Base-by-base conservation (phyloP, 805 yeast genomes). In the Saturnispora halmiae region DNA sequence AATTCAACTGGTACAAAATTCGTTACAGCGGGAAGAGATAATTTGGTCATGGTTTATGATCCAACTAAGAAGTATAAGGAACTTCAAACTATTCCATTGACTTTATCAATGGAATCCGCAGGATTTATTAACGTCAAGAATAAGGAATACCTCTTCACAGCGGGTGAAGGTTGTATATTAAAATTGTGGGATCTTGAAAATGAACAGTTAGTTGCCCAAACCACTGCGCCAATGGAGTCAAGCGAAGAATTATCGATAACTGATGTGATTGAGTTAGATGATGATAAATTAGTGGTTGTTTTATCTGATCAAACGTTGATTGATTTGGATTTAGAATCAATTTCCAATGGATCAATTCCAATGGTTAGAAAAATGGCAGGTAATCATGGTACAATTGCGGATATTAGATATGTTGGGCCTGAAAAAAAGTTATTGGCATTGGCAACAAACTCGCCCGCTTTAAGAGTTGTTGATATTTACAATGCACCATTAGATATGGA, bases 341-440 rank as follows among this genome's bases (percentile, higher is more conserved):
- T 51, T 3, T 48, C 63, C 13, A 54, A 57, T 28, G 52, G 55
- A 4, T 51, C 52, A 4, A 56, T 82, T n/a, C 68, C 70, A 15
- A 55, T 72, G 2, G 51, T 59, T 6, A 66, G 77, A 41, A 70
- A 75, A 31, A 68, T 87, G 50, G 92, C 96, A 1, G 96, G 96
- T 50, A 87, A 87, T 59, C 95, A 90, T 61, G 97, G 96, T 43
- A 90, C 92, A 20, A 79, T 92, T 52, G 95, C 96, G 2, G 97
- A 90, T 56, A 71, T 87, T 65, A 74, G 77, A 49, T 81, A 77
- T 53, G 80, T 79, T 25, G 92, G 92, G 0, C 84, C 85, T 6
- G 55, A 66, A 19, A 56, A 65, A 24, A 57, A 69, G 34, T 62
- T 69, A 28, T 58, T 90, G 34, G 97, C 94, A 4, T 59, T 92